These are phyloP conservation scores for Jamesozyma piceae DNA, from an alignment of 805 yeast genomes.

Conservation along the genomic window DNA sequence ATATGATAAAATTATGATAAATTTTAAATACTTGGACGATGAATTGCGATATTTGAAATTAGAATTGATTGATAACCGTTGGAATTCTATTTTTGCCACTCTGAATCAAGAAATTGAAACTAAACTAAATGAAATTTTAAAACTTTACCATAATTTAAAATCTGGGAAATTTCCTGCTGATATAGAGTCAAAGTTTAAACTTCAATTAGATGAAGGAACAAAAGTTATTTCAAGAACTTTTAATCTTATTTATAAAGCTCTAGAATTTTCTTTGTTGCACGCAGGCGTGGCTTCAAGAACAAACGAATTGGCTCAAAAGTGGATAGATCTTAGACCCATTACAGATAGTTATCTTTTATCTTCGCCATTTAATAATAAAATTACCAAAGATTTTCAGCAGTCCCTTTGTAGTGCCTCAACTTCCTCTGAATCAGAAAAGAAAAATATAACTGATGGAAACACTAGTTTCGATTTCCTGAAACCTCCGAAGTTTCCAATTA, in stretches of 20 bases:
- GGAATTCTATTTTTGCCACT: slow-evolving; percentile 45
- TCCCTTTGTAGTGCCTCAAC: no score
- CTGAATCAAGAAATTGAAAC: slow-evolving; percentile 36
- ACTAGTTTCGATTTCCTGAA: slow-evolving; percentile 1
- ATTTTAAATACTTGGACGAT: slow-evolving; percentile 34
- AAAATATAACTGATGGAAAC: background rate
- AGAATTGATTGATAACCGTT: slow-evolving; percentile 43
- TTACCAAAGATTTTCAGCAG: background rate
- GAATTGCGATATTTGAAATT: slow-evolving; percentile 36
- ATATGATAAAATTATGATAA: slow-evolving; percentile 33
- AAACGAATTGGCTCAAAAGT: slow-evolving; percentile 30
- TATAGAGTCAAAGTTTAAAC: slow-evolving; percentile 22
- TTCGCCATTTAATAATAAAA: background rate
- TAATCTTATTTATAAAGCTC: slow-evolving; percentile 31
- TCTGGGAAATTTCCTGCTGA: slow-evolving; percentile 7
- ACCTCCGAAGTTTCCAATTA: slow-evolving; percentile 5
- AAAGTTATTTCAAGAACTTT: slow-evolving; percentile 35
- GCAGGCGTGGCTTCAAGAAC: slow-evolving; percentile 30
- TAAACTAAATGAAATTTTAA: slow-evolving; percentile 18
- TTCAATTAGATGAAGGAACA: slow-evolving; percentile 31
- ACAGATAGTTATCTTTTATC: slow-evolving; percentile 10
- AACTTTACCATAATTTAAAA: slow-evolving; percentile 7
- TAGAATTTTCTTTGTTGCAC: slow-evolving; percentile 35
- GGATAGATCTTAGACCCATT: slow-evolving; percentile 25
- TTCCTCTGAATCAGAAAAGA: background rate